Conservation (phyloP, 2,329 filamentous ascomycete species). For the Claviceps sp. region DNA sequence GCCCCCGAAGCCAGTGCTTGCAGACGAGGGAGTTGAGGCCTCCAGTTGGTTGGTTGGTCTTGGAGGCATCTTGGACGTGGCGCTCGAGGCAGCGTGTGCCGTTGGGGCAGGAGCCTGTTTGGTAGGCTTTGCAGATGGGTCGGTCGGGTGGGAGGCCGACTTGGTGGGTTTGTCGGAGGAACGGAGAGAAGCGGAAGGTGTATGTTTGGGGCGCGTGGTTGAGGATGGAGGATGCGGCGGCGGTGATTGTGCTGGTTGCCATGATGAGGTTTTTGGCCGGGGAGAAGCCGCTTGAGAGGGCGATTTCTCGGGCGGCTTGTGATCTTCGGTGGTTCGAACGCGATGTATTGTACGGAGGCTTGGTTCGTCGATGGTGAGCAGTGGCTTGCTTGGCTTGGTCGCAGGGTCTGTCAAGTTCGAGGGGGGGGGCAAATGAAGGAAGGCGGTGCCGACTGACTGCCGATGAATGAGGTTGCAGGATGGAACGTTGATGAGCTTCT, state of each 20-base stretch:
- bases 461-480: neutral
- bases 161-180: slow-evolving; percentile 70
- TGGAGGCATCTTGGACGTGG: slow-evolving; percentile 39
- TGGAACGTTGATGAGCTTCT: no score
- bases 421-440: neutral
- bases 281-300: neutral
- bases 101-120: slow-evolving; percentile 74
- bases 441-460: neutral
- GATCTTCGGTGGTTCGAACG: neutral
- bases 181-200: slow-evolving; percentile 74
- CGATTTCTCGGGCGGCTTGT: no score
- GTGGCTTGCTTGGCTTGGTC: neutral
- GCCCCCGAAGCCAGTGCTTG: slow-evolving; percentile 94
- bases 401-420: neutral
- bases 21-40: slow-evolving; percentile 78
- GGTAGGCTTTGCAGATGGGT: slow-evolving; percentile 75
- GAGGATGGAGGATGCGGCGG: slow-evolving; percentile 34
- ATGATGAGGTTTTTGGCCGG: slow-evolving; percentile 9
- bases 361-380: neutral
- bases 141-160: slow-evolving; percentile 70
- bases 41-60: slow-evolving; percentile 18
- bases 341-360: no score
- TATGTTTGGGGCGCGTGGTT: slow-evolving; percentile 43
- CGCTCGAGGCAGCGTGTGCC: slow-evolving; percentile 77
- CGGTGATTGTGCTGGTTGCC: slow-evolving; percentile 15